phyloP scores from a whole-genome alignment of 2,329 filamentous ascomycete species.

The Cladophialophora yegresii region DNA sequence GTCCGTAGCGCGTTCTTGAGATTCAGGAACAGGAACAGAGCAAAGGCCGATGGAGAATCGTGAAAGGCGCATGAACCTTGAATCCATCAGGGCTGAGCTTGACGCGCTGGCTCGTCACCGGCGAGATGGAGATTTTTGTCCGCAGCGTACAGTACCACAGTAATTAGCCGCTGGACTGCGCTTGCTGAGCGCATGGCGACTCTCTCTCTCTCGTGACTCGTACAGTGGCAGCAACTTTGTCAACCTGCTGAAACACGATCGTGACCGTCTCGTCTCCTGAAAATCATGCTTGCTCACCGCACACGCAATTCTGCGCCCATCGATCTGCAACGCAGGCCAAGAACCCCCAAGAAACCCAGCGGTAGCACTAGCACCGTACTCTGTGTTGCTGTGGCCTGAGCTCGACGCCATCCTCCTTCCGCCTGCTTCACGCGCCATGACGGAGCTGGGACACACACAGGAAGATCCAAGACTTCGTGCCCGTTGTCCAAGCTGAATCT shows the following conservation, averaged over 20 bases:
- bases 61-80: not conserved
- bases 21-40: conserved; percentile 23
- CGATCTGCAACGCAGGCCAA: not conserved
- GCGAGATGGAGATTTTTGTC: not conserved
- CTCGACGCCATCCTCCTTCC: no score
- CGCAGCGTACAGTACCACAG: no score
- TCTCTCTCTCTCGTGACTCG: not conserved
- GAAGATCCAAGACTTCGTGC: not conserved
- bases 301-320: not conserved
- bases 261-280: not conserved
- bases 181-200: not conserved
- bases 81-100: not conserved
- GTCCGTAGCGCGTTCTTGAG: conserved; percentile 16
- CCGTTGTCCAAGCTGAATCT: conserved; percentile 8
- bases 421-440: not conserved
- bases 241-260: not conserved
- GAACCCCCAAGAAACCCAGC: not conserved
- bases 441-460: not conserved
- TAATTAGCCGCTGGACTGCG: not conserved
- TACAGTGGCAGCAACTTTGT: not conserved
- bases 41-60: conserved; percentile 12
- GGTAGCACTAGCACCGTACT: not conserved
- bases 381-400: not conserved
- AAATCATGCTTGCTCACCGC: not conserved
- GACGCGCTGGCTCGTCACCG: not conserved